phyloP scores from a whole-genome alignment of 2,329 filamentous ascomycete species.

The Calonectria honghensis region DNA sequence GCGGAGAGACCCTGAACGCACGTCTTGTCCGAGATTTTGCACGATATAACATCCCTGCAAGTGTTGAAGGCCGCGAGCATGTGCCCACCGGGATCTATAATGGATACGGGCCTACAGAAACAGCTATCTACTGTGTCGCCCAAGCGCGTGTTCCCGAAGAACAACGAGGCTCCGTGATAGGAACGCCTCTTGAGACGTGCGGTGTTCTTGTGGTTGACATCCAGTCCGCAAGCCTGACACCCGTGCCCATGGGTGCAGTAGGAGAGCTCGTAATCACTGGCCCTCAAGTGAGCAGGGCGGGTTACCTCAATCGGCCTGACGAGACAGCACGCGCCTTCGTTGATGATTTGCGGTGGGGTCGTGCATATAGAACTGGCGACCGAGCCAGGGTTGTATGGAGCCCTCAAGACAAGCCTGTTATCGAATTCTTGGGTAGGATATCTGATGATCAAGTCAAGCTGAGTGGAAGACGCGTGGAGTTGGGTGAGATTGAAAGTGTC shows the following conservation, averaged over 20 bases:
- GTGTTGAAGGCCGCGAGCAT: not conserved
- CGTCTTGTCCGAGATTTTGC: constrained; percentile 12
- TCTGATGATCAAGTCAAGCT: constrained; percentile 13
- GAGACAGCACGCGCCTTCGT: not conserved
- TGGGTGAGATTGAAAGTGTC: constrained; percentile 2
- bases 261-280: constrained; percentile 17
- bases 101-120: constrained; percentile 8
- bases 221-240: not conserved
- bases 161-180: constrained; percentile 4
- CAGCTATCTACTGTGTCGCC: constrained; percentile 10
- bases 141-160: not conserved
- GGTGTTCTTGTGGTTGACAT: not conserved
- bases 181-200: not conserved
- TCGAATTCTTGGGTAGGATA: constrained; percentile 16
- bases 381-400: constrained; percentile 4
- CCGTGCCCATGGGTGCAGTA: not conserved
- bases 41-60: not conserved
- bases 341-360: not conserved
- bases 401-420: not conserved
- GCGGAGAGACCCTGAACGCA: constrained; percentile 1
- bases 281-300: not conserved
- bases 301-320: not conserved
- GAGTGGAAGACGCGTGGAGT: constrained; percentile 9
- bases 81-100: not conserved
- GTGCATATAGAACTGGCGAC: constrained; percentile 15